These are phyloP conservation scores for Hondaea fermentalgiana DNA, from an alignment of 108 stramenopile species.

Conservation along the genomic window DNA sequence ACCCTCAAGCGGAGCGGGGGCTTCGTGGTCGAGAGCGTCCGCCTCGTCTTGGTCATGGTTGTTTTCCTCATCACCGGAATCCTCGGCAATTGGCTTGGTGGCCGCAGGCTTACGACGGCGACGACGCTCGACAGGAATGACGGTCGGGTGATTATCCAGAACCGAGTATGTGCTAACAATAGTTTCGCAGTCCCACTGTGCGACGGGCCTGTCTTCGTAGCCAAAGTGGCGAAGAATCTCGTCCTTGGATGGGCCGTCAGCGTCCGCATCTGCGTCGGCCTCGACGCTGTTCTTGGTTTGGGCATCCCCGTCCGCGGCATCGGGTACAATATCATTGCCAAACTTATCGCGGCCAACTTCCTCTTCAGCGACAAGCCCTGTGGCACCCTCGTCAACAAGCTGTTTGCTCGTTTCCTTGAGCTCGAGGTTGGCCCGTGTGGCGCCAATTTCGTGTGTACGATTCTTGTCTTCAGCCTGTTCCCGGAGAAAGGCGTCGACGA, in stretches of 20 bases:
- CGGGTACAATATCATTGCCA: background rate
- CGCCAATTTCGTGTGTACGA: background rate
- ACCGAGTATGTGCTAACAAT: conserved; percentile 17
- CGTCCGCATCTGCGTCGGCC: background rate
- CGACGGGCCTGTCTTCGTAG: background rate
- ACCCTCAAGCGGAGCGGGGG: background rate
- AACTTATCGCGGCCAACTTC: background rate
- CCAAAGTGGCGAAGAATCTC: conserved; percentile 10
- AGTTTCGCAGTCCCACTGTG: conserved; percentile 20
- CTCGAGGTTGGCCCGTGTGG: background rate
- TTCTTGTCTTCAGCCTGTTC: background rate
- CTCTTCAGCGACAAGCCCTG: background rate
- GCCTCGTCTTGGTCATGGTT: background rate
- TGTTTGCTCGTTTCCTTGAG: background rate
- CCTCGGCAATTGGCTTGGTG: background rate
- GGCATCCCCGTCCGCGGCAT: background rate
- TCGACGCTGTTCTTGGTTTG: background rate
- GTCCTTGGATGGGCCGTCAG: background rate
- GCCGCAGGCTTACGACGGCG: background rate
- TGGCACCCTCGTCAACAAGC: background rate
- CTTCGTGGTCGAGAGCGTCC: background rate
- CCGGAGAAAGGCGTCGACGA: background rate
- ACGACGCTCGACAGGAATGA: background rate
- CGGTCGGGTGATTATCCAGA: conserved; percentile 15
- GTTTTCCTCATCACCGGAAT: background rate